phyloP scores from a whole-genome alignment of 257 asterid species.

The Haberlea rhodopensis region DNA sequence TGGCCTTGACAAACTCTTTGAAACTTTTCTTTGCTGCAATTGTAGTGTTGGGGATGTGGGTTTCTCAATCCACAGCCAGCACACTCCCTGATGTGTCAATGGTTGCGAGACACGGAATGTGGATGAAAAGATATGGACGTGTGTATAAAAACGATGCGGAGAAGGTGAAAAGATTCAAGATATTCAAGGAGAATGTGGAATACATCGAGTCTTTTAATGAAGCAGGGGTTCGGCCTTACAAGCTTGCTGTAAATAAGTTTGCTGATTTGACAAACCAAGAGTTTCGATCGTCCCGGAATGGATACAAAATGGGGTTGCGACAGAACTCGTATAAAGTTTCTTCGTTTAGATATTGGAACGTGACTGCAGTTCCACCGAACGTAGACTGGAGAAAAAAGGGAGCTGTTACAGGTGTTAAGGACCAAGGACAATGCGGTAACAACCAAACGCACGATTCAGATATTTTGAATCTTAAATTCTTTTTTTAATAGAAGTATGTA shows the following conservation, averaged over 20 bases:
- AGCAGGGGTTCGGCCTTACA: conserved; percentile 26
- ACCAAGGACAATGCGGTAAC: conserved; percentile 35
- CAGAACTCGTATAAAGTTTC: neutral
- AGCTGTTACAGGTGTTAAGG: conserved; percentile 38
- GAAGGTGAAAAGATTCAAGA: conserved; percentile 35
- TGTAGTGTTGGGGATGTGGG: conserved; percentile 29
- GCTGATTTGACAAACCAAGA: conserved; percentile 47
- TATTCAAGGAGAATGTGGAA: conserved; percentile 37
- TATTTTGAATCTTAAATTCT: too few relatives aligned
- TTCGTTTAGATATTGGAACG: conserved; percentile 22
- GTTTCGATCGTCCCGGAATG: conserved; percentile 34
- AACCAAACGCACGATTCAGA: too few relatives aligned
- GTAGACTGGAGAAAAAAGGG: conserved; percentile 34
- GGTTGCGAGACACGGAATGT: conserved; percentile 33
- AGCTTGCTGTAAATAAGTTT: conserved; percentile 38
- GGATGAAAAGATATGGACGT: conserved; percentile 41
- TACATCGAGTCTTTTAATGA: conserved; percentile 38
- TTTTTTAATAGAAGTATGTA: neutral
- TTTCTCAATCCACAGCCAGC: conserved; percentile 28
- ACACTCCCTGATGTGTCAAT: conserved; percentile 30
- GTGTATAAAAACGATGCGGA: conserved; percentile 37
- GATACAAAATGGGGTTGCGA: conserved; percentile 27
- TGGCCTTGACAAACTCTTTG: conserved; percentile 27
- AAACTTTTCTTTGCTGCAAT: conserved; percentile 25
- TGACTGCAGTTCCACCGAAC: conserved; percentile 15